Evolutionary conservation across 2,329 filamentous ascomycete genomes (phyloP).

Genomic region (Fonsecaea erecta): DNA sequence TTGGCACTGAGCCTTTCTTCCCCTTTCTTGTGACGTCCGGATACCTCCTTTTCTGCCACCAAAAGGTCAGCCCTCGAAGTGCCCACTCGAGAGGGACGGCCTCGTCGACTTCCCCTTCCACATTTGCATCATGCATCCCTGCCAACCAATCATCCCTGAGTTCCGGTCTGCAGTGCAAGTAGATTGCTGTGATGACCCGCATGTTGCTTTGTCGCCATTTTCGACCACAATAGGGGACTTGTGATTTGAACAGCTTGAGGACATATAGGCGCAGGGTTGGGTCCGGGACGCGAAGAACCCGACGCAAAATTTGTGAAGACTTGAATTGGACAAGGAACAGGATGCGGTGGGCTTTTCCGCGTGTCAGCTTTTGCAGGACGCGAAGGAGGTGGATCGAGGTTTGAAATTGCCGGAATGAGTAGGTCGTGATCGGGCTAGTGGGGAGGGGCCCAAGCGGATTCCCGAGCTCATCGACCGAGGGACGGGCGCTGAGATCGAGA

Average conservation of each 20-base stretch:
- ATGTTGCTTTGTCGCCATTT: slow-evolving; percentile 99
- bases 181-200: slow-evolving; percentile 97
- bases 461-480: slow-evolving; percentile 82
- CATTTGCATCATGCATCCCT: slow-evolving; percentile 62
- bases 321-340: slow-evolving; percentile 95
- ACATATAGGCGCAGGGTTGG: slow-evolving; percentile 88
- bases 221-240: slow-evolving; percentile 95
- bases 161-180: slow-evolving; percentile 89
- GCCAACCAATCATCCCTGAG: slow-evolving; percentile 73
- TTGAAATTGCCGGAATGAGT: slow-evolving; percentile 94
- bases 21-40: slow-evolving; percentile 73
- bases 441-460: slow-evolving; percentile 72
- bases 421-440: slow-evolving; percentile 78
- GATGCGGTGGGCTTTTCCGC: slow-evolving; percentile 92
- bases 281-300: slow-evolving; percentile 88
- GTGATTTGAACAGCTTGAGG: slow-evolving; percentile 96
- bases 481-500: slow-evolving; percentile 35
- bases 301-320: slow-evolving; percentile 86
- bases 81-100: slow-evolving; percentile 91
- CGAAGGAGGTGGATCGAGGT: slow-evolving; percentile 93
- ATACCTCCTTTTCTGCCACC: slow-evolving; percentile 86
- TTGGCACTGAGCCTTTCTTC: slow-evolving; percentile 14
- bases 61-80: slow-evolving; percentile 85
- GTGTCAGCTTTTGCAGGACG: slow-evolving; percentile 96
- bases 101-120: slow-evolving; percentile 92